Conservation (phyloP, 306 rosid species). For the Sechiopsis laciniata region DNA sequence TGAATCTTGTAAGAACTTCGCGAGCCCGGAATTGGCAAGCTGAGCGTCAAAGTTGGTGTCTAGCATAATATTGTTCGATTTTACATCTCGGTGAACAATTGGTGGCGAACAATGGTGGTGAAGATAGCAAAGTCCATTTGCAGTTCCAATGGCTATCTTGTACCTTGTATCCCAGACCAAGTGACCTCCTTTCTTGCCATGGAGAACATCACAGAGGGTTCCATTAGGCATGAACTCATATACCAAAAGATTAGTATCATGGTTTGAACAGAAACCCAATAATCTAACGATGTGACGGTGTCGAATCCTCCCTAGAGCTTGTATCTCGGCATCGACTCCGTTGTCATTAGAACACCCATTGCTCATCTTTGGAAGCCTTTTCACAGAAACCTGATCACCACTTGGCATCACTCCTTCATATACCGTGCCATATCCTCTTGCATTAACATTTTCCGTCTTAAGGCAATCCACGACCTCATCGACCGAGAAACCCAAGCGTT, state of each 20-base stretch:
- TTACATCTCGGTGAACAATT: slow-evolving; percentile 78
- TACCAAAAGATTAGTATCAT: slow-evolving; percentile 83
- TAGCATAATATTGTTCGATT: slow-evolving; percentile 85
- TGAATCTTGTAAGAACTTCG: slow-evolving; percentile 85
- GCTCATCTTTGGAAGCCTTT: slow-evolving; percentile 83
- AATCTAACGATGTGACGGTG: slow-evolving; percentile 83
- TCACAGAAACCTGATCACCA: slow-evolving; percentile 76
- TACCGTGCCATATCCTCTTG: slow-evolving; percentile 90
- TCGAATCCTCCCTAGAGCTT: slow-evolving; percentile 79
- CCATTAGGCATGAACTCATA: slow-evolving; percentile 97
- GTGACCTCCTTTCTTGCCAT: slow-evolving; percentile 97
- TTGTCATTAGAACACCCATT: slow-evolving; percentile 75
- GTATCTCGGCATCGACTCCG: slow-evolving; percentile 86
- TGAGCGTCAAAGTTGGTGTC: slow-evolving; percentile 78
- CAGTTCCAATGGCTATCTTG: slow-evolving; percentile 82
- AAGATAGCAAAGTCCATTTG: slow-evolving; percentile 87
- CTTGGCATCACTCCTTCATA: slow-evolving; percentile 72
- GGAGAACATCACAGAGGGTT: slow-evolving; percentile 84
- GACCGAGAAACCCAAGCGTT: slow-evolving; percentile 77
- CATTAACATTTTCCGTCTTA: slow-evolving; percentile 74
- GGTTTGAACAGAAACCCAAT: slow-evolving; percentile 85
- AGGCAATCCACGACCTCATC: slow-evolving; percentile 77
- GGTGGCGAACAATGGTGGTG: slow-evolving; percentile 94
- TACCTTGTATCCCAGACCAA: slow-evolving; percentile 85
- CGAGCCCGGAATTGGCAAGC: slow-evolving; percentile 93